Conservation (phyloP, 2,329 filamentous ascomycete species). For the Chrysosporium queenslandicum region DNA sequence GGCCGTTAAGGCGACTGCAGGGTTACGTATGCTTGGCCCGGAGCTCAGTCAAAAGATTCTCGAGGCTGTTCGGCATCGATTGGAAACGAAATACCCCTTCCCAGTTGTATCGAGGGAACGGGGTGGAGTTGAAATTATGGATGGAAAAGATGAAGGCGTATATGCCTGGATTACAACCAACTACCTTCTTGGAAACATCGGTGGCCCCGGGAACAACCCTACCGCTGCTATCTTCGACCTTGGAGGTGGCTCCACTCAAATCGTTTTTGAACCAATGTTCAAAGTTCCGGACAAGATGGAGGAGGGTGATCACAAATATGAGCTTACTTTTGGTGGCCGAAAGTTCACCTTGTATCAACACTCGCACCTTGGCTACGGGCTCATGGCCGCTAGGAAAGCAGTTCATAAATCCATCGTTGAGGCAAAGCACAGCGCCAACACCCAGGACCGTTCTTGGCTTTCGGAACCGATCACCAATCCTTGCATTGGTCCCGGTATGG, state of each 20-base stretch:
- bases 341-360: conserved; percentile 94
- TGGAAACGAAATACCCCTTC: conserved; percentile 89
- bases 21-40: conserved; percentile 72
- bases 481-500: conserved; percentile 74
- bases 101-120: conserved; percentile 78
- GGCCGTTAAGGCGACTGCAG: conserved; percentile 96
- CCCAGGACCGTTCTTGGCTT: conserved; percentile 57
- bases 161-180: conserved; percentile 99
- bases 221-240: conserved; percentile 95
- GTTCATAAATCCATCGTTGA: conserved; percentile 69
- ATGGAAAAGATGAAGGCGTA: conserved; percentile 90
- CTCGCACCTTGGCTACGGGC: conserved; percentile 90
- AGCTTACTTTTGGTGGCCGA: conserved; percentile 78
- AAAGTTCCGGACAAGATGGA: conserved; percentile 76
- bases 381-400: conserved; percentile 87
- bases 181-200: conserved; percentile 96
- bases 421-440: conserved; percentile 55
- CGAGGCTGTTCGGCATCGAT: conserved; percentile 66
- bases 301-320: conserved; percentile 92
- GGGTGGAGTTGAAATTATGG: conserved; percentile 91
- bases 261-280: conserved; percentile 96
- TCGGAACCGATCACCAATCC: conserved; percentile 66
- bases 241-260: conserved; percentile 93
- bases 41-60: conserved; percentile 77
- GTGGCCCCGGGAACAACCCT: conserved; percentile 75